Evolutionary conservation across 2,329 filamentous ascomycete genomes (phyloP).

Genomic region (Microdochium bolleyi): DNA sequence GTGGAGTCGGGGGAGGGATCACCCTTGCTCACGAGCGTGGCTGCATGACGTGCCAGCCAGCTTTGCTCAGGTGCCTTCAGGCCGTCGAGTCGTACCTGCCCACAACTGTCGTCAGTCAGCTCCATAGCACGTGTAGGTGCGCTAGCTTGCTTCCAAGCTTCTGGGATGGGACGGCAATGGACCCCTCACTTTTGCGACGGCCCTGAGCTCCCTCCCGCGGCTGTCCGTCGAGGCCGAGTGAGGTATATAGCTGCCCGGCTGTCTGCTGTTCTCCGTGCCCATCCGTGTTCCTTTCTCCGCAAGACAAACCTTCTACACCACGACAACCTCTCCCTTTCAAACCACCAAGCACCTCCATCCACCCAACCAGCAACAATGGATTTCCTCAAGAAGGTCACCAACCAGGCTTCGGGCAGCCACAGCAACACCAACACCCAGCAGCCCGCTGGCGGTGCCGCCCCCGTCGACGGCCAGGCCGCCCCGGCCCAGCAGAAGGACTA

Average conservation of each 20-base stretch:
- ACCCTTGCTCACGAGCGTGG: too few relatives aligned
- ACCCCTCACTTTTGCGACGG: background rate
- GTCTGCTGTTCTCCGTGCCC: too few relatives aligned
- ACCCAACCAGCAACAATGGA: slow-evolving; percentile 13
- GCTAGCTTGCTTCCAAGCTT: too few relatives aligned
- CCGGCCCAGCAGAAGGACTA: slow-evolving; percentile 19
- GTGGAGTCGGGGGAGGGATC: background rate
- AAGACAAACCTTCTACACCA: background rate
- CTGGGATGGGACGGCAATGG: too few relatives aligned
- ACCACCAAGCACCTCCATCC: background rate
- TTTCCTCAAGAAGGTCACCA: slow-evolving; percentile 17
- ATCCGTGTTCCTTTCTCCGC: too few relatives aligned
- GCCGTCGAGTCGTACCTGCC: too few relatives aligned
- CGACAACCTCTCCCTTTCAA: background rate
- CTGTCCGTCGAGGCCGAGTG: too few relatives aligned
- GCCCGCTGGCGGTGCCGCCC: background rate
- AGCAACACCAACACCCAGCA: slow-evolving; percentile 2
- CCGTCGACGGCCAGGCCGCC: background rate
- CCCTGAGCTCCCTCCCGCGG: too few relatives aligned
- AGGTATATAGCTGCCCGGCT: too few relatives aligned
- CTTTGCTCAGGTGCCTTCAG: background rate
- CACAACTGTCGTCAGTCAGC: too few relatives aligned
- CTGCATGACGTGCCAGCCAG: background rate
- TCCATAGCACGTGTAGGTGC: too few relatives aligned
- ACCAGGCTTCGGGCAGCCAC: slow-evolving; percentile 5